phyloP scores from a whole-genome alignment of 1,139 yeast genomes.

The Pichia sp. region DNA sequence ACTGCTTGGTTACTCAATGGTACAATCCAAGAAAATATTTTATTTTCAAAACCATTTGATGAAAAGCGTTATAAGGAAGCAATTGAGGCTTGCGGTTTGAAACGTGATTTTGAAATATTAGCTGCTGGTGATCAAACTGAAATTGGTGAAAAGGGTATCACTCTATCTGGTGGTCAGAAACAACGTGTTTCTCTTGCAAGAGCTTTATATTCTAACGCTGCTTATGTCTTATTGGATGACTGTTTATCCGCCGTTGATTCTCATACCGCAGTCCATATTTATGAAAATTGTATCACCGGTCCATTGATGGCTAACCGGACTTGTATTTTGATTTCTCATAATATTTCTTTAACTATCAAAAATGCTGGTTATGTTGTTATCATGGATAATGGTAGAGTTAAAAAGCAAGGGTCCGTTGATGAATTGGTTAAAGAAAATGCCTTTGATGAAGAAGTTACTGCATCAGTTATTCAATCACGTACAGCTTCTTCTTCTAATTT shows the following conservation, averaged over 20 bases:
- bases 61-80: slow-evolving; percentile 73
- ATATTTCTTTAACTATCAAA: slow-evolving; percentile 79
- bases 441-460: slow-evolving; percentile 72
- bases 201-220: slow-evolving; percentile 82
- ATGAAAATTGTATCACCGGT: slow-evolving; percentile 84
- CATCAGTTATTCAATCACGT: slow-evolving; percentile 61
- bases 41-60: slow-evolving; percentile 69
- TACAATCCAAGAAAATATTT: slow-evolving; percentile 74
- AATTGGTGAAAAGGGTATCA: slow-evolving; percentile 94
- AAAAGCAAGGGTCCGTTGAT: slow-evolving; percentile 70
- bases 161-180: slow-evolving; percentile 95
- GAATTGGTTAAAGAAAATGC: slow-evolving; percentile 45
- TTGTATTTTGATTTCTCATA: slow-evolving; percentile 87
- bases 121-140: slow-evolving; percentile 51
- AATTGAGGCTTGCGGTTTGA: slow-evolving; percentile 77
- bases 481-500: slow-evolving; percentile 54
- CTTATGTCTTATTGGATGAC: slow-evolving; percentile 81
- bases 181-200: slow-evolving; percentile 94
- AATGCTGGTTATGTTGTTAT: slow-evolving; percentile 75
- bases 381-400: slow-evolving; percentile 79
- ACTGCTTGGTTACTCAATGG: slow-evolving; percentile 94
- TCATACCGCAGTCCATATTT: slow-evolving; percentile 89
- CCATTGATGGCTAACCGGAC: slow-evolving; percentile 81
- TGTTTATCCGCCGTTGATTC: slow-evolving; percentile 96
- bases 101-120: slow-evolving; percentile 72